Base-by-base conservation (phyloP, 768 basidiomycete species). In the Xanthoconium purpureum region DNA sequence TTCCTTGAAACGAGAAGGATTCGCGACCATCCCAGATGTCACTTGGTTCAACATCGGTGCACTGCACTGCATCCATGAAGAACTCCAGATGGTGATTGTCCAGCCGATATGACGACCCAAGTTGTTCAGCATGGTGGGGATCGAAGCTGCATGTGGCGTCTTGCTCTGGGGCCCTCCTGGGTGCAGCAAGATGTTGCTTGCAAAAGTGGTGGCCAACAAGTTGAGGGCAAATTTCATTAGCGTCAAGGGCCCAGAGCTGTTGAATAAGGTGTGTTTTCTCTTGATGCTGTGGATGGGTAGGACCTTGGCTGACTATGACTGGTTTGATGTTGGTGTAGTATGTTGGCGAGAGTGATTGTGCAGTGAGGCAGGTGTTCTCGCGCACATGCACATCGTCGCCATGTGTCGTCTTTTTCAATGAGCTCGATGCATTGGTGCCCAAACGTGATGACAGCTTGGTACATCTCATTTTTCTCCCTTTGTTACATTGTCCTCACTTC, bases 121-220 rank as follows among this genome's bases (percentile, higher is more conserved):
- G 65, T 70, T 98, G 3, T 99, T 99, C 73, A 84, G 74, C 45
- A 81, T 81, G 10, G 89, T 98, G 1, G 97, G 97, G 7, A 94
- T 99, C 59, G 85, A 87, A 32, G 91, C 92, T 0, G 85, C 93
- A 0, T 94, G 93, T 66, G 97, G 96, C 0, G 97, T 98, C 3
- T 75, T 98, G 35, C 74, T 98, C n/a, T 98, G 97, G 97, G 97
- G 97, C 32, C 97, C 97, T 28, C 96, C 97, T 0, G 97, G 97
- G 11, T 98, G 96, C 67, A 96, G 97, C 6, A 99, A 98, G 75
- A 99, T 97, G 0, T 68, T 99, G 30, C 77, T 99, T n/a, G 97
- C 97, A 0, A 98, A 98, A 69, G 97, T 95, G 0, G 96, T 98
- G 6, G 97, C 97, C 10, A 98, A 94, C 69, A 96, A 98, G 75